Base-by-base conservation (phyloP, 768 basidiomycete genomes). In the Russula compacta region DNA sequence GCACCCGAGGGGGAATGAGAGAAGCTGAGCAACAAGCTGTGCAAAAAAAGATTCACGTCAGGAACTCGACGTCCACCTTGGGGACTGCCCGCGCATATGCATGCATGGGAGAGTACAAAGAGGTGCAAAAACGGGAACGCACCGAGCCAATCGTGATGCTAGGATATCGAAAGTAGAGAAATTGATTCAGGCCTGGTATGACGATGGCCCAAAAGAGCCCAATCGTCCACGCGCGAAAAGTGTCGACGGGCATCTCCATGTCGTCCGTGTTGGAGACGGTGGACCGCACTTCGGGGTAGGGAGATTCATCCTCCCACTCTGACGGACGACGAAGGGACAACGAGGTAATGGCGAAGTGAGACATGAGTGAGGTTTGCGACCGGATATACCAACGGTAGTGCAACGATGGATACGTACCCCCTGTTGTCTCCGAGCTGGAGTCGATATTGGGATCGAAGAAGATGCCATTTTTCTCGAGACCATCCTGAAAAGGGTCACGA, bases 281-380 rank as follows among this genome's bases (percentile, higher is more conserved):
- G 8, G 85, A 83, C 48, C 87, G 82, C 12, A 89, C 88, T 70
- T 92, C 90, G 6, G 87, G 87, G 69, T 92, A 92, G 4, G 90
- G 90, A 3, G 88, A 90, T 70, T 92, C 90, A 65, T 91, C 86
- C 69, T 80, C 80, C 66, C 66, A 66, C 42, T 66, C 66, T 66
- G 19, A 10, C 10, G 12, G 21, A 17, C 5, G 49, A 29, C 24
- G 24, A 29, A 29, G 24, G 24, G 3, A 29, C 24, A 3, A 29
- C 24, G 24, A 29, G 24, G 24, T 3, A 3, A 29, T 29, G 24
- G 24, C 24, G 3, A 50, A 33, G 48, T 46, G 9, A 4, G 9
- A 9, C 29, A 24, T 9, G 32, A 6, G 49, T 51, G 19, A 43
- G 49, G 40, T 19, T 17, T 1, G 35, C 32, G 6, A 52, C 6